phyloP scores from a whole-genome alignment of 140 eudicot genomes.

The Erigeron philadelphicus region DNA sequence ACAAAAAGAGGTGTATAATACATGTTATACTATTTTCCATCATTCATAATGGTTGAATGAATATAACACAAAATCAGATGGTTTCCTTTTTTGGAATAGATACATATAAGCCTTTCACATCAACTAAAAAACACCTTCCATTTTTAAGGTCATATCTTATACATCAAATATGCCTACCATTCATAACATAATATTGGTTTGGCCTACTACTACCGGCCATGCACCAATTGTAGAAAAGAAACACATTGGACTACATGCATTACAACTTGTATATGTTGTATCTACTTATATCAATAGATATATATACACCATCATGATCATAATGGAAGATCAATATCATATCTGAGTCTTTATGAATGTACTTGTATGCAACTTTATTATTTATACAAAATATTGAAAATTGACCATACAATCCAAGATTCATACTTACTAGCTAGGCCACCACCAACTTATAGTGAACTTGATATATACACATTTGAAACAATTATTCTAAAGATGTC shows the following conservation, averaged over 20 bases:
- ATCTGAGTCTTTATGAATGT: constrained; percentile 5
- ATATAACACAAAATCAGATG: constrained; percentile 12
- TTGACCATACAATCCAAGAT: constrained; percentile 26
- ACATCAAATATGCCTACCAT: constrained; percentile 21
- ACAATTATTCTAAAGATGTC: background rate
- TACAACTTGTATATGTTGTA: constrained; percentile 7
- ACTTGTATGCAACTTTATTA: constrained; percentile 14
- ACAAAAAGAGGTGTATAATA: background rate
- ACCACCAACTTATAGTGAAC: background rate
- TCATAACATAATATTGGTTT: constrained; percentile 5
- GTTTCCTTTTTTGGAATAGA: constrained; percentile 10
- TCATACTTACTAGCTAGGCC: constrained; percentile 2
- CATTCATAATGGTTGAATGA: constrained; percentile 20
- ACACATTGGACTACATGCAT: constrained; percentile 26
- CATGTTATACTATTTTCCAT: constrained; percentile 11
- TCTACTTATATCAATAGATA: background rate
- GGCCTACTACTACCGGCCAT: constrained; percentile 13
- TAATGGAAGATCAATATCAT: constrained; percentile 1
- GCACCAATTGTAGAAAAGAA: constrained; percentile 6
- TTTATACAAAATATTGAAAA: constrained; percentile 19
- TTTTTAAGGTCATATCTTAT: constrained; percentile 5
- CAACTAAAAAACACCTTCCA: constrained; percentile 28
- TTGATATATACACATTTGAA: constrained; percentile 2
- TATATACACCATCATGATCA: background rate
- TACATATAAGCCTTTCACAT: constrained; percentile 24